A percentile compares a stretch with the other conserved stretches of the same genome.
Evolutionary conservation across 176 grass and related monocot genomes (phyloP).

Genomic region (Carex parvula): DNA sequence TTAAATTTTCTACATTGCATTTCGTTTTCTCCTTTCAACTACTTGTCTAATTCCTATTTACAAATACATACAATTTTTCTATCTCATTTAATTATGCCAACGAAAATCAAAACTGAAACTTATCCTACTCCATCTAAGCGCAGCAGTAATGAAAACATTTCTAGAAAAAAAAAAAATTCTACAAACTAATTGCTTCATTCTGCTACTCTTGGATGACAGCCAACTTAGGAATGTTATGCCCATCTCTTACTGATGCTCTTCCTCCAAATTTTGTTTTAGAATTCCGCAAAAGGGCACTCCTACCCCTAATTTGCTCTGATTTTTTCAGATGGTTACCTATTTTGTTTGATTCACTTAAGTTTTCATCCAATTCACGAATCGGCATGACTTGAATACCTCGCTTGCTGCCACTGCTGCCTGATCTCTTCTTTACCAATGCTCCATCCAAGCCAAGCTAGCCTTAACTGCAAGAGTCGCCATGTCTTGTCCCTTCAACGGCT

Average conservation of each 20-base stretch:
- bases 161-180: neutral
- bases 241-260: neutral
- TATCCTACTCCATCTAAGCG: no score
- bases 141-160: neutral
- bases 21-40: neutral
- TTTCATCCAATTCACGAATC: neutral
- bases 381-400: slow-evolving; percentile 13
- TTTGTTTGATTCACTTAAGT: neutral
- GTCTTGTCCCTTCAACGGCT: slow-evolving; percentile 32
- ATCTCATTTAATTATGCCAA: neutral
- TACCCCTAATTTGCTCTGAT: neutral
- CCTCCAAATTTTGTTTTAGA: neutral
- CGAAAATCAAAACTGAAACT: neutral
- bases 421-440: neutral
- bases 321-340: neutral
- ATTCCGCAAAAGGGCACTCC: neutral
- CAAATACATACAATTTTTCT: neutral
- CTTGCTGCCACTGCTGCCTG: neutral
- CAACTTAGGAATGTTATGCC: neutral
- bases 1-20: neutral
- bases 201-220: slow-evolving; percentile 6
- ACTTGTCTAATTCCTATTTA: neutral
- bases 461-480: slow-evolving; percentile 60
- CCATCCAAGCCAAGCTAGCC: slow-evolving; percentile 34
- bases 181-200: neutral